Base-by-base conservation (phyloP, 192 early-diverging fungal genomes). In the Entophlyctis helioformis region DNA sequence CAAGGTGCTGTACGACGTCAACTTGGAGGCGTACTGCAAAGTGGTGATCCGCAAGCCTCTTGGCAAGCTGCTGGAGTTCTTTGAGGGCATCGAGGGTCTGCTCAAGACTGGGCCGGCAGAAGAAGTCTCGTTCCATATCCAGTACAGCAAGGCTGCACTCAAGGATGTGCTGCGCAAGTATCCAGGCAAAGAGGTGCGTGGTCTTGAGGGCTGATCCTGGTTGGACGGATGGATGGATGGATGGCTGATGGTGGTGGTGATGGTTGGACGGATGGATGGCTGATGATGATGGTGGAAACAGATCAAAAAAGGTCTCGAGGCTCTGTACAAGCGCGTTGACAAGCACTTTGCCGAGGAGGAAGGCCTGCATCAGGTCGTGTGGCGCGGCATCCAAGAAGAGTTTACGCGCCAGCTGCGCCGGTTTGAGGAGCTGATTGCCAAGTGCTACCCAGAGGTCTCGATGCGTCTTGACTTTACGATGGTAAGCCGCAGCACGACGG, bases 11-110 rank as follows among this genome's bases (percentile, higher is more conserved):
- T 92, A 95, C 59, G 88, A 93, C 44, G 71, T 59, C 28, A 79
- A 83, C 49, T 69, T 88, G 9, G 74, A 78, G n/a, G 78, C 82
- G 0, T 98, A 98, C 59, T 67, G 86, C 38, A 82, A 81, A 46
- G 81, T 80, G n/a, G 85, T 95, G 2, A 76, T 98, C 34, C 68
- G 87, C 11, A 81, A 85, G 27, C 89, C 94, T 0, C 66, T 98
- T 18, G 85, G 87, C 3, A 85, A 78, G 45, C 67, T 97, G 21
- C 59, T 85, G 82, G 91, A 89, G 62, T 98, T 98, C 60, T 98
- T 98, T 54, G 92, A 96, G 42, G 89, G 87, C 2, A 84, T 98
- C 12, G 95, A 98, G 29, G 77, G 65, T 18, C 63, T 92, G 34
- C 60, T 94, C 29, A 85, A 82, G 57, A 87, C 73, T 38, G 74